phyloP scores from a whole-genome alignment of 106 monocot species.

The Dendrobium nobile region DNA sequence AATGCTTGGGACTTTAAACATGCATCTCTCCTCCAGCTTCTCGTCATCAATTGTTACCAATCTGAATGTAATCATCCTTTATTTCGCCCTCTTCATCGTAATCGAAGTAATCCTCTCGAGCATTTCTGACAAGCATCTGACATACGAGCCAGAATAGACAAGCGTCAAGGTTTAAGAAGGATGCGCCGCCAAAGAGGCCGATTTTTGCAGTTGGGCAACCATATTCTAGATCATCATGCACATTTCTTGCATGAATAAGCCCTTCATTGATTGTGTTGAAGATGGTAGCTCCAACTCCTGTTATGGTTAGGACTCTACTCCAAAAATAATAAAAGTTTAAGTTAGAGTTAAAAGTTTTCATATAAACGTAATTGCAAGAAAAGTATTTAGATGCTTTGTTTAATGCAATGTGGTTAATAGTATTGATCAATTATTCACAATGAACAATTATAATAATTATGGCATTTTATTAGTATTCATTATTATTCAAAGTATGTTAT shows the following conservation, averaged over 20 bases:
- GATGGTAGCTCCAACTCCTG: constrained; percentile 4
- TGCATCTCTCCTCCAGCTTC: background rate
- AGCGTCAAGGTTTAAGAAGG: constrained; percentile 74
- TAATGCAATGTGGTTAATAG: too few relatives aligned
- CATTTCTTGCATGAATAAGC: constrained; percentile 29
- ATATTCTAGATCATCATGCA: constrained; percentile 36
- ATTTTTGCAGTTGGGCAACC: constrained; percentile 82
- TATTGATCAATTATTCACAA: too few relatives aligned
- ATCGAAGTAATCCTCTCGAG: constrained; percentile 68
- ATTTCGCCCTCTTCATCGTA: constrained; percentile 32
- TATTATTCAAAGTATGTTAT: background rate
- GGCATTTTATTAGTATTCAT: background rate
- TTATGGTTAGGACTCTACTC: background rate
- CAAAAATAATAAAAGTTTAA: background rate
- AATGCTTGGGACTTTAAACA: background rate
- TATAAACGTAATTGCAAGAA: too few relatives aligned
- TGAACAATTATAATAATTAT: too few relatives aligned
- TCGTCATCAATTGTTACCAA: background rate
- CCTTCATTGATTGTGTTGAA: constrained; percentile 72
- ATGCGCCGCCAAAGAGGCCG: constrained; percentile 85
- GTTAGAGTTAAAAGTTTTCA: background rate
- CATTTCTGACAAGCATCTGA: constrained; percentile 76
- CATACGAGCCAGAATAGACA: constrained; percentile 85
- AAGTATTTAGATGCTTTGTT: too few relatives aligned
- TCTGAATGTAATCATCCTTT: background rate